These are phyloP conservation scores for Gonapodya prolifera DNA, from an alignment of 192 early-diverging fungal genomes.

Conservation along the genomic window DNA sequence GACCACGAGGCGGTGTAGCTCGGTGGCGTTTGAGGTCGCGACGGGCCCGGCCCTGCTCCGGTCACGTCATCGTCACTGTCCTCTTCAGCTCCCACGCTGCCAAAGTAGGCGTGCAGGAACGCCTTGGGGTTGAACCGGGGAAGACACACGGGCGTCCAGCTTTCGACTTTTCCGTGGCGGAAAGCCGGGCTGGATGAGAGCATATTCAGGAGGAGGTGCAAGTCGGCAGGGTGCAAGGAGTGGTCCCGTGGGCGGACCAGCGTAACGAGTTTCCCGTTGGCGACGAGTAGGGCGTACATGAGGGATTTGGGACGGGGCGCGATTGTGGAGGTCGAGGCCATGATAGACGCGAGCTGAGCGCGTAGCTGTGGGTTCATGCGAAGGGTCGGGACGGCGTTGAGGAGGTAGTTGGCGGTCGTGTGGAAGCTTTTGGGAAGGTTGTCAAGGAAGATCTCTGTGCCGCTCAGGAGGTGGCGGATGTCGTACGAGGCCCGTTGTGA, in stretches of 20 bases:
- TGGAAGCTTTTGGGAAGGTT: slow-evolving; percentile 58
- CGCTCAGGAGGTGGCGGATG: slow-evolving; percentile 65
- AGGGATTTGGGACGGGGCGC: slow-evolving; percentile 25
- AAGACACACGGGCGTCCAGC: slow-evolving; percentile 91
- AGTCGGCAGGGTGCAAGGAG: slow-evolving; percentile 70
- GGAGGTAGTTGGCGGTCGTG: slow-evolving; percentile 54
- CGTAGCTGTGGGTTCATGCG: slow-evolving; percentile 52
- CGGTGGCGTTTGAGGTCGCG: too few relatives aligned
- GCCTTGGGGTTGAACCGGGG: slow-evolving; percentile 77
- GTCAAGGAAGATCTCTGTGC: slow-evolving; percentile 71
- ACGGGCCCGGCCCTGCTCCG: too few relatives aligned
- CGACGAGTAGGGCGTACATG: slow-evolving; percentile 66
- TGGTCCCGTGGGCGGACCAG: slow-evolving; percentile 59
- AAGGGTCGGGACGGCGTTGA: slow-evolving; percentile 66
- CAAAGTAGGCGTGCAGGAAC: slow-evolving; percentile 80
- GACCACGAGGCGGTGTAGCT: too few relatives aligned
- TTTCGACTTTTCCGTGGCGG: slow-evolving; percentile 49
- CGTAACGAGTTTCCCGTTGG: slow-evolving; percentile 63
- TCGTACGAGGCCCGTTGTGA: slow-evolving; percentile 80
- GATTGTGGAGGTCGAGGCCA: slow-evolving; percentile 1
- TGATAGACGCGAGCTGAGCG: slow-evolving; percentile 46
- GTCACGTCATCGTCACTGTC: too few relatives aligned
- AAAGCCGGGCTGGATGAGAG: slow-evolving; percentile 61
- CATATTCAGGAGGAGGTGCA: slow-evolving; percentile 73
- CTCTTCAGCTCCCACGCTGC: slow-evolving; percentile 59